Base-by-base conservation (phyloP, 805 yeast genomes). In the Ogataea paraovalis region DNA sequence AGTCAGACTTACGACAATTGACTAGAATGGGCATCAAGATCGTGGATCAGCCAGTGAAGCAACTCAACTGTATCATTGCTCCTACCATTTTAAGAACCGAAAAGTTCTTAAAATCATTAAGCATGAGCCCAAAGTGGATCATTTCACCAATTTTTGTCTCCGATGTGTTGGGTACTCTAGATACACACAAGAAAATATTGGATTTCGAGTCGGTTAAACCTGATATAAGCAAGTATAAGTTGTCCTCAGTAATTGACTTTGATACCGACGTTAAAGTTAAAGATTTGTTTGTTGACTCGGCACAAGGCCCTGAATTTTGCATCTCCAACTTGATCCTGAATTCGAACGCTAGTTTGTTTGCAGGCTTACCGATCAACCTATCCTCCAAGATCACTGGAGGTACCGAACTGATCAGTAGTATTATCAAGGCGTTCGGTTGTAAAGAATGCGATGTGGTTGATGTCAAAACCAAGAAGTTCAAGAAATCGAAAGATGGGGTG, bases 11-110 rank as follows among this genome's bases (percentile, higher is more conserved):
- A 16, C 58, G 63, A 18, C 62, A 71, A 1, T 59, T 87, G 33
- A 59, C 66, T 16, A 65, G 65, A n/a, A 57, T 80, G 10, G 96
- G 96, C 0, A 76, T 91, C 27, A 66, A 67, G 22, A 66, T 86
- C 19, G 50, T 60, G 1, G 67, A 64, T 2, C 63, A 70, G 16
- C 66, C 72, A 13, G 78, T 75, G 3, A 71, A 71, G 8, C 65
- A 70, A 16, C 51, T 76, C 6, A 72, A 71, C 41, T 64, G 73
- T 39, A 78, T 86, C 10, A 78, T 91, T 10, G 91, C 97, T 0
- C 96, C 97, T 1, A 80, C 80, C 50, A 73, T 85, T n/a, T 61
- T 86, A 56, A 72, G 97, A 54, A 92, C 98, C 0, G 96, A 86
- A 48, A 94, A 92, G 66, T 91, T 92, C 58, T 72, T 92, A 45